Evolutionary conservation across 768 basidiomycete genomes (phyloP), one percentile per base, ranked within the genome.

Genomic region (Leccinum boreale): DNA sequence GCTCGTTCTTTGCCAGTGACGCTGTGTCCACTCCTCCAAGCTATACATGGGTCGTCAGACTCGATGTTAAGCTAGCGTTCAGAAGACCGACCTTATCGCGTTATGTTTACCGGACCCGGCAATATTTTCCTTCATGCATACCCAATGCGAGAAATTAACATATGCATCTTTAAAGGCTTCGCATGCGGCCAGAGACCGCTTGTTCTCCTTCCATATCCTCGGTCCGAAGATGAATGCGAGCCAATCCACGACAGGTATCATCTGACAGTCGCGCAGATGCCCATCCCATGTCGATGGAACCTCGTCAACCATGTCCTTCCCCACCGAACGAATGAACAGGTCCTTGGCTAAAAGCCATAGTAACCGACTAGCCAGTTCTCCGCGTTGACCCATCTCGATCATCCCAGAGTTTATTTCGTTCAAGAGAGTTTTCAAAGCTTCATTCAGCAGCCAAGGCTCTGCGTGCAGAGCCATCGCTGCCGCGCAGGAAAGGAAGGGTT

Each of bases 401-500:
- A 64, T 61, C 4, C 51, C 61, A 17, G 36, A 49, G 29, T 60
- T 53, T 28, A 63, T 42, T 5, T n/a, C 45, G 0, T n/a, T 29
- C 19, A 29, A 17, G 3, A 56, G 5, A 5, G 28, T 52, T 5
- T 1, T 3, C 31, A 50, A 36, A 17, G 45, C 33, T 1, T 4
- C 2, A 3, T 10, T 5, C 11, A 55, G 7, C 1, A 4, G 12
- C 15, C 4, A 8, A 9, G 50, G 51, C 5, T 4, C 4, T 4
- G 0, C 3, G 4, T 65, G 61, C n/a, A 59, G 36, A 11, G 35
- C 12, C 14, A 8, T 12, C n/a, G 59, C 61, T 1, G 61, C 57
- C 10, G 52, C 33, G 14, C 50, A 63, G 3, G 61, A 66, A 10
- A 66, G 15, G 19, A 65, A 11, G 4, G 63, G 56, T 21, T 67